Evolutionary conservation across 176 grass and related monocot genomes (phyloP).

Genomic region (Hordeum marinum): DNA sequence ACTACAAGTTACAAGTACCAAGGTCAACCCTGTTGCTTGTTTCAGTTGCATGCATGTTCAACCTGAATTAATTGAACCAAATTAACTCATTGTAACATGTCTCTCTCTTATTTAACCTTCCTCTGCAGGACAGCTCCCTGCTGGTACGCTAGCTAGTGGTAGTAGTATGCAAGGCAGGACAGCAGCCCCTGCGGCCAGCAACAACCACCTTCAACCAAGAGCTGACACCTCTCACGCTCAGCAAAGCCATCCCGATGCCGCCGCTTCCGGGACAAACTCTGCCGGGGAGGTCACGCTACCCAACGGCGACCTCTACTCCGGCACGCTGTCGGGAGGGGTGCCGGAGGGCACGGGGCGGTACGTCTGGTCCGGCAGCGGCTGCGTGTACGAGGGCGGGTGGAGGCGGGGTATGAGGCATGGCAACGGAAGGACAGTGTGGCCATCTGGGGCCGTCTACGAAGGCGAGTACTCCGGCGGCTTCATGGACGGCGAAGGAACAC

Average conservation of each 20-base stretch:
- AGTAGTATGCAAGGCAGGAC: background rate
- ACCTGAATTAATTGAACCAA: background rate
- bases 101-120: background rate
- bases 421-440: constrained; percentile 59
- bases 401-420: constrained; percentile 82
- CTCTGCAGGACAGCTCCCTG: background rate
- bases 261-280: constrained; percentile 17
- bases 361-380: constrained; percentile 61
- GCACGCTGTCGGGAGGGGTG: constrained; percentile 47
- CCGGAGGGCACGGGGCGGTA: constrained; percentile 80
- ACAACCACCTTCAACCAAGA: background rate
- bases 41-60: background rate
- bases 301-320: constrained; percentile 71
- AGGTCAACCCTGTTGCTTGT: background rate
- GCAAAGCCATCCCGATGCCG: background rate
- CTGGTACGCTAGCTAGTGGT: background rate
- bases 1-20: background rate
- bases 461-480: constrained; percentile 83
- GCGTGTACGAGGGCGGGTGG: constrained; percentile 86
- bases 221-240: background rate
- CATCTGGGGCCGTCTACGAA: constrained; percentile 52
- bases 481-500: constrained; percentile 68
- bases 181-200: background rate
- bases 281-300: constrained; percentile 49
- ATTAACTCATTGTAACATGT: background rate